These are phyloP conservation scores for Plectranthus barbatus DNA, from an alignment of 257 asterid genomes.

Conservation along the genomic window DNA sequence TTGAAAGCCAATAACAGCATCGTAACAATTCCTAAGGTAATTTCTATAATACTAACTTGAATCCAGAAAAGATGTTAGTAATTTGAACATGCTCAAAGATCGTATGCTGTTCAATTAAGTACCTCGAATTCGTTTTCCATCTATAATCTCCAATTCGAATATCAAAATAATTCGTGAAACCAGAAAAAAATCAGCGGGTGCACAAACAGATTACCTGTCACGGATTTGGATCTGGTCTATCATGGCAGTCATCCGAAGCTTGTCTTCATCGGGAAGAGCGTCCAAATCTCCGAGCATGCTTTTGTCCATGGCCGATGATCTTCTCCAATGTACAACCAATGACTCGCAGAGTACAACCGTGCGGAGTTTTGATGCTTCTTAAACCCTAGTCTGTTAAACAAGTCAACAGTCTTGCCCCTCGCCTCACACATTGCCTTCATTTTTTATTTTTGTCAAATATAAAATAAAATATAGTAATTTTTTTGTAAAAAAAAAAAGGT, in stretches of 20 bases:
- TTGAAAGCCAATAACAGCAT: not conserved
- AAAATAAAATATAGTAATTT: too few relatives aligned
- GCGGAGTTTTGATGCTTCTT: not conserved
- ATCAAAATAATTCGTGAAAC: not conserved
- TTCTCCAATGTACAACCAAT: slow-evolving; percentile 2
- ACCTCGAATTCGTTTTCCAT: not conserved
- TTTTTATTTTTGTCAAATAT: too few relatives aligned
- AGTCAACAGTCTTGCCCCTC: too few relatives aligned
- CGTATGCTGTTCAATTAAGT: not conserved
- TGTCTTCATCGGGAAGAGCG: slow-evolving; percentile 54
- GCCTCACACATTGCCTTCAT: too few relatives aligned
- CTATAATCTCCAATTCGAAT: not conserved
- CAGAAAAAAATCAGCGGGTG: not conserved
- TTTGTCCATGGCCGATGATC: slow-evolving; percentile 36
- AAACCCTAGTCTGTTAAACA: slow-evolving; percentile 16
- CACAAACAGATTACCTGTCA: slow-evolving; percentile 36
- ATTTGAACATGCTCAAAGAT: not conserved
- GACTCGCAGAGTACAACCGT: not conserved
- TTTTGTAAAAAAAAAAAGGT: too few relatives aligned
- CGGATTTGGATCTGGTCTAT: slow-evolving; percentile 73
- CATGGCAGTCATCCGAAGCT: slow-evolving; percentile 63
- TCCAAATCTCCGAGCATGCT: slow-evolving; percentile 67
- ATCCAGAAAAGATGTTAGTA: not conserved
- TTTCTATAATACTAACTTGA: not conserved
- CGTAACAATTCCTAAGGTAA: not conserved